A percentile compares a stretch with the other conserved stretches of the same genome.
Evolutionary conservation across 2,329 filamentous ascomycete species (phyloP).

Genomic region (Neofusicoccum kwambonambiense): DNA sequence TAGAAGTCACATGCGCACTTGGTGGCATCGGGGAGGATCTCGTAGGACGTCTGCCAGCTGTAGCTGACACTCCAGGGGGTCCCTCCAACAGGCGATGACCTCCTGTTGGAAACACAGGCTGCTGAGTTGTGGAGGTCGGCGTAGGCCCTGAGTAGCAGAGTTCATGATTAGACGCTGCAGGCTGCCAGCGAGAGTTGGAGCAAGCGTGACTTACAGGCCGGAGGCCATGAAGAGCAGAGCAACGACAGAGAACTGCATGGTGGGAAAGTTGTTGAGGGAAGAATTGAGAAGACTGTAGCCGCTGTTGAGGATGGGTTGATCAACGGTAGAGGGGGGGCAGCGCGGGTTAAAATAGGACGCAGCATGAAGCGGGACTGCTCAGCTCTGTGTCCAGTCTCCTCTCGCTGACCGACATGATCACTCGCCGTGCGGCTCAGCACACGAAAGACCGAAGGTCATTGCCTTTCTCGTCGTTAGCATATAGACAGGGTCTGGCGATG

Average conservation of each 20-base stretch:
- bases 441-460: too few relatives aligned
- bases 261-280: not conserved
- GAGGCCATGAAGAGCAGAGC: not conserved
- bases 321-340: too few relatives aligned
- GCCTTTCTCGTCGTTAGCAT: too few relatives aligned
- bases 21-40: not conserved
- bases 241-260: not conserved
- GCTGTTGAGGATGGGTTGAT: too few relatives aligned
- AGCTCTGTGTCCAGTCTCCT: too few relatives aligned
- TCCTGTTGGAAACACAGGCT: not conserved
- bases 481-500: too few relatives aligned
- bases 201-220: not conserved
- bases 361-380: too few relatives aligned
- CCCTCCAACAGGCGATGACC: not conserved
- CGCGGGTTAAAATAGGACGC: too few relatives aligned
- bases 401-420: too few relatives aligned
- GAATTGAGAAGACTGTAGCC: not conserved
- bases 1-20: constrained; percentile 2
- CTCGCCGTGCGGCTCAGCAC: too few relatives aligned
- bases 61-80: constrained; percentile 4
- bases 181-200: not conserved
- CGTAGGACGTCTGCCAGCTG: constrained; percentile 8
- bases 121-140: not conserved
- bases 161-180: not conserved
- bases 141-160: not conserved